Conservation (phyloP, 495 filamentous ascomycete genomes). For the Chaetomidium leptoderma region DNA sequence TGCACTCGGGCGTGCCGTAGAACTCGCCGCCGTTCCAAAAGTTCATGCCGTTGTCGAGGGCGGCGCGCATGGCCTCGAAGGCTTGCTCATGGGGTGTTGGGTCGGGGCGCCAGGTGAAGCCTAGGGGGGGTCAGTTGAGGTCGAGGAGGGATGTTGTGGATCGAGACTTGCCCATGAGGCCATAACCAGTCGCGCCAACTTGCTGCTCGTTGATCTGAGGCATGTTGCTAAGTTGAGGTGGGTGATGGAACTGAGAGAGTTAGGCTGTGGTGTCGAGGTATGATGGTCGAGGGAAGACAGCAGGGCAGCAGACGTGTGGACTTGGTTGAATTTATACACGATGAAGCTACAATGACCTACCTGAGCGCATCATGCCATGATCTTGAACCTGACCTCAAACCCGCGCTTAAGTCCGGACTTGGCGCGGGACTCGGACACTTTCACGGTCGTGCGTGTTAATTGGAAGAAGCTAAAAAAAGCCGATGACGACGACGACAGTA, state of each 20-base stretch:
- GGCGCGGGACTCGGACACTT: too few relatives aligned
- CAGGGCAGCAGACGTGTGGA: too few relatives aligned
- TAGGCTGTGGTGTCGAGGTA: background rate
- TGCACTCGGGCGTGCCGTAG: constrained; percentile 67
- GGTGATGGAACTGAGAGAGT: background rate
- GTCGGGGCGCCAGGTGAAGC: constrained; percentile 67
- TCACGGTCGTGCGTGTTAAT: too few relatives aligned
- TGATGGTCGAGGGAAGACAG: too few relatives aligned
- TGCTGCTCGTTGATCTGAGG: constrained; percentile 48
- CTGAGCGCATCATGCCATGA: too few relatives aligned
- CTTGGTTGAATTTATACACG: background rate
- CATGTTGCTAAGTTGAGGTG: constrained; percentile 32
- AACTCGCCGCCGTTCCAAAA: constrained; percentile 82
- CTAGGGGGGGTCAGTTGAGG: constrained; percentile 32
- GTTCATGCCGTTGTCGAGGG: constrained; percentile 60
- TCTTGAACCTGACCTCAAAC: too few relatives aligned
- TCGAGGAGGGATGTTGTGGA: background rate
- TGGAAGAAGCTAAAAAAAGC: too few relatives aligned
- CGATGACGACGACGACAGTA: too few relatives aligned
- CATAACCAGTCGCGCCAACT: constrained; percentile 54
- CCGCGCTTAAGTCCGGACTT: background rate
- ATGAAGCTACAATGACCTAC: too few relatives aligned
- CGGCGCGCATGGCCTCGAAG: constrained; percentile 63
- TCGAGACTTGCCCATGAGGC: constrained; percentile 48
- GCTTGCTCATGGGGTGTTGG: constrained; percentile 57